Conservation (phyloP, 352 stramenopile species). For the Globisporangium orthogonon region DNA sequence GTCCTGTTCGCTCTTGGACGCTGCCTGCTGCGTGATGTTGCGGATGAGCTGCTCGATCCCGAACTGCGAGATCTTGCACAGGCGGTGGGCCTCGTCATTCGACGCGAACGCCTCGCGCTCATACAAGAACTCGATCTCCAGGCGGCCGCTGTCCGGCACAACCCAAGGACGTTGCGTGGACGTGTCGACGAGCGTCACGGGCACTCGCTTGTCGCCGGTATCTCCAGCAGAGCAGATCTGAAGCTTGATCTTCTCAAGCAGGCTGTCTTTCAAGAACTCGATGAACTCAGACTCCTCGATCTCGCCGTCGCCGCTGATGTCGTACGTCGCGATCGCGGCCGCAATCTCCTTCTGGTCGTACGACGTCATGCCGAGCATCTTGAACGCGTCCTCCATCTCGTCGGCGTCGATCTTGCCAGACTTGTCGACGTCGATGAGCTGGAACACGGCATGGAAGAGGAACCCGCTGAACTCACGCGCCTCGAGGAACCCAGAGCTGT, state of each 20-base stretch:
- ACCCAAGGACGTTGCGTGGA: constrained; percentile 58
- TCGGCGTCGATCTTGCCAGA: constrained; percentile 75
- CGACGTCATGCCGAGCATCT: constrained; percentile 53
- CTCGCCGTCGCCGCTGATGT: constrained; percentile 68
- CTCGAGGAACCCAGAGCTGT: constrained; percentile 38
- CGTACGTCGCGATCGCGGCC: constrained; percentile 57
- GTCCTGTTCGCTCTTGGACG: constrained; percentile 58
- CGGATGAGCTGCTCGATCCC: constrained; percentile 69
- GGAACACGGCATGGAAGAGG: constrained; percentile 71
- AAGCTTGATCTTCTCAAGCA: constrained; percentile 55
- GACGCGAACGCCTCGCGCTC: constrained; percentile 63
- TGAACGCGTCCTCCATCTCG: constrained; percentile 67
- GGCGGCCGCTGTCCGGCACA: constrained; percentile 44
- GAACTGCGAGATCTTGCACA: constrained; percentile 53
- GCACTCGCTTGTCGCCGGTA: background rate
- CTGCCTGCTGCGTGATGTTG: constrained; percentile 50
- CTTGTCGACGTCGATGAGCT: constrained; percentile 62
- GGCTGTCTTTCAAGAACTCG: constrained; percentile 64
- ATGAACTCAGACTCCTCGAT: constrained; percentile 83
- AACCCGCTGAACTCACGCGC: constrained; percentile 57
- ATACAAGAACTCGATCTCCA: constrained; percentile 80
- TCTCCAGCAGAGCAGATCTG: constrained; percentile 17
- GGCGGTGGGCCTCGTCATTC: constrained; percentile 42
- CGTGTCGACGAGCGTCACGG: constrained; percentile 36
- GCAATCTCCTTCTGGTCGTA: constrained; percentile 62